Evolutionary conservation across 2,329 filamentous ascomycete genomes (phyloP), one percentile per base, ranked within the genome.

Genomic region (Claviceps arundinis): DNA sequence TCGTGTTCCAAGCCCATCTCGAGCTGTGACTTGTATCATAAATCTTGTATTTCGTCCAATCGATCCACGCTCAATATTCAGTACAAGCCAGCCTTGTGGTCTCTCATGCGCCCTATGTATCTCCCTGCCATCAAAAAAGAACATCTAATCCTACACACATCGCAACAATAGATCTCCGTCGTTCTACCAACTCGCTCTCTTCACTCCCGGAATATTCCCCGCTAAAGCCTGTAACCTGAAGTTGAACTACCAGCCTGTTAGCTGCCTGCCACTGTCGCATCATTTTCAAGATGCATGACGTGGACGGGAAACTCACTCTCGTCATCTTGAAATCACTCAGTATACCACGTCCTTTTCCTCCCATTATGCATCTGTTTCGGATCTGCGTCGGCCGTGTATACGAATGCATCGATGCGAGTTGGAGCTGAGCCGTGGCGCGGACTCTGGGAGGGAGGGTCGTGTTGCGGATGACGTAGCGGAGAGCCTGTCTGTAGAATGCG

Each of bases 341-440:
- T n/a, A 98, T 77, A 84, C 89, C 89, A 60, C 89, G 79, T 17
- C 85, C 85, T 67, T 88, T 89, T n/a, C 93, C 93, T 58, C 89
- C 89, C 66, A 91, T 79, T 50, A 95, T 84, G 73, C 93, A 98
- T 60, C 93, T 76, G 71, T 96, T 97, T 68, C 85, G 84, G 68
- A 98, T 90, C 75, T 96, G 90, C 48, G 91, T 95, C 54, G 88
- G 82, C 55, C 90, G 80, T 38, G 93, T 97, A 71, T 97, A 97
- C 74, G 81, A 83, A 73, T 96, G 90, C 91, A 97, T 96, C 71
- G 95, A 85, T 3, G 85, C 82, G 58, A 98, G 76, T 71, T 97
- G 85, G 52, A 98, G 80, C 73, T 97, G 91, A 43, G 93, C 93
- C 67, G 95, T 87, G 56, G 88, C 89, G 62, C 94, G 87, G 50